Conservation (phyloP, 208 protist species). For the Crithidia sp. region DNA sequence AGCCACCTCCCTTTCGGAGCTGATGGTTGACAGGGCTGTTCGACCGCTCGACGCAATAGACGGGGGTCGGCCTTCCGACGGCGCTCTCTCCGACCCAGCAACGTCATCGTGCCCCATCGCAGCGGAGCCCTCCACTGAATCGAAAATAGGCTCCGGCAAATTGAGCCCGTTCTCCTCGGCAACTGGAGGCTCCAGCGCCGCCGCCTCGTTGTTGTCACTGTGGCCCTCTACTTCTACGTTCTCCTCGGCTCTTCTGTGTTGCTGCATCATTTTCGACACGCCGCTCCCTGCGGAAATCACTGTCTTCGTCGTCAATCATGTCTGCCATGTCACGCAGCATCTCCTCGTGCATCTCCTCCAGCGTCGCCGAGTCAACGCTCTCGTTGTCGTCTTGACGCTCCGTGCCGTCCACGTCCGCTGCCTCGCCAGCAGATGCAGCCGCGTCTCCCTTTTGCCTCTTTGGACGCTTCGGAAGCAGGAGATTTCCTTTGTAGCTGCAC, state of each 20-base stretch:
- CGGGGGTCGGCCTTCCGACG: conserved; percentile 32
- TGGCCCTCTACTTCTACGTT: neutral
- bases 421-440: conserved; percentile 14
- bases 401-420: conserved; percentile 17
- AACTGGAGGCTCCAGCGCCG: neutral
- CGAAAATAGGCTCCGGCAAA: conserved; percentile 8
- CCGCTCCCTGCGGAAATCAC: conserved; percentile 10
- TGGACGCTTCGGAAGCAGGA: conserved; percentile 67
- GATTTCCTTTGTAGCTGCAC: conserved; percentile 79
- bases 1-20: conserved; percentile 76
- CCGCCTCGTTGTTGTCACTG: too few relatives aligned
- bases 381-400: conserved; percentile 38
- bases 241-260: neutral
- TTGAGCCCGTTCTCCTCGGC: neutral
- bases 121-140: neutral
- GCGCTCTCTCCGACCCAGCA: conserved; percentile 8
- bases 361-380: conserved; percentile 35
- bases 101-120: conserved; percentile 14
- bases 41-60: conserved; percentile 41
- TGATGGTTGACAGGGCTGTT: conserved; percentile 54
- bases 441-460: conserved; percentile 34
- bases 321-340: conserved; percentile 34
- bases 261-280: neutral
- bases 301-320: conserved; percentile 48
- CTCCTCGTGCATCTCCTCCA: conserved; percentile 42